Base-by-base conservation (phyloP, 768 basidiomycete genomes). In the Leccinum fibrillosum region DNA sequence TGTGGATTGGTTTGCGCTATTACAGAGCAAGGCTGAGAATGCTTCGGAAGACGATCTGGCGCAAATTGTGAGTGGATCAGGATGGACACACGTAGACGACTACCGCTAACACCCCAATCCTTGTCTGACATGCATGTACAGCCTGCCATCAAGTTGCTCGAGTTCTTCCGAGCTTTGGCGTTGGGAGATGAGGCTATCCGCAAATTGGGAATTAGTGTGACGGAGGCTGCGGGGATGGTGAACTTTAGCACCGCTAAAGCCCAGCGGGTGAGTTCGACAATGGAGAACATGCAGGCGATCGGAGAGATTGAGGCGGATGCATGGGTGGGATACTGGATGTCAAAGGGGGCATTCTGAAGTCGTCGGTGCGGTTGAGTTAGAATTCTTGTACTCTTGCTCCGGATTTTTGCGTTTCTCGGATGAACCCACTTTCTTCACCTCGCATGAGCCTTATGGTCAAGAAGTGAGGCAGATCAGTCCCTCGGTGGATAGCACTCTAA, bases 81-180 rank as follows among this genome's bases (percentile, higher is more conserved):
- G 23, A 23, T 21, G 23, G 10, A 15, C 13, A n/a, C 4, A 3
- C 13, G 19, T 15, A 21, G 19, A 13, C 13, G 45, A 25, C 11
- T 7, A 5, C 23, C 23, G 12, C 45, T 25, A 25, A 47, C 7
- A 21, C 7, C 6, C 45, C 13, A 21, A 15, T 23, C 23, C 26
- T 17, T 6, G 7, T 21, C 21, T 19, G 21, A 21, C 44, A 39
- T 39, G 8, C 44, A 39, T 39, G 8, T 39, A 13, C 2, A 76
- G 75, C 76, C 75, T 30, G 75, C 67, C 1, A 65, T 74, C 53
- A 74, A 76, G 55, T 47, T 76, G 1, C 62, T 76, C n/a, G 69
- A 70, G 34, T 76, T 72, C 57, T 72, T 74, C 64, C 72, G 68
- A 7, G 37, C 19, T 17, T 55, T 72, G 54, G 53, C 68, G 2